Conservation (phyloP, 495 filamentous ascomycete species). For the Bathelium albidoporum region DNA sequence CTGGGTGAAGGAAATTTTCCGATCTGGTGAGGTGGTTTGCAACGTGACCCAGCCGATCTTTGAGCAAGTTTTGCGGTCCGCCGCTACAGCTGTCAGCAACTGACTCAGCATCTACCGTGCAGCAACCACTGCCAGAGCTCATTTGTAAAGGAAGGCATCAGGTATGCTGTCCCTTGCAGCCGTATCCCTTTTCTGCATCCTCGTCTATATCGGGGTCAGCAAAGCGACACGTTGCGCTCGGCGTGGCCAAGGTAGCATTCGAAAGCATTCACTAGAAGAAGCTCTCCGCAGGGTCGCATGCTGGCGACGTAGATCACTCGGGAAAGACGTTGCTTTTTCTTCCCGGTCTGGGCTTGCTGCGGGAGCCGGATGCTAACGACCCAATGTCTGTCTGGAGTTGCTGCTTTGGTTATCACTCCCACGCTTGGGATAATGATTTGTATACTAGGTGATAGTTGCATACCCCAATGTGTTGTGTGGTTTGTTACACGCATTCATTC, state of each 20-base stretch:
- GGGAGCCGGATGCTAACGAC: not conserved
- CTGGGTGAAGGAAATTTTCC: not conserved
- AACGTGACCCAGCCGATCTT: not conserved
- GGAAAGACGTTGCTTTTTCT: not conserved
- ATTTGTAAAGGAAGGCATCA: not conserved
- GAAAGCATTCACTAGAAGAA: too few species aligned
- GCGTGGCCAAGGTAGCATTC: too few species aligned
- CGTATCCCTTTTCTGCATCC: not conserved
- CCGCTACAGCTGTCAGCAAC: not conserved
- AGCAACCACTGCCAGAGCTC: not conserved
- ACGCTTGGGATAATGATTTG: not conserved
- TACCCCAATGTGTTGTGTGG: too few species aligned
- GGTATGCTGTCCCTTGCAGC: not conserved
- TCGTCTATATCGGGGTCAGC: not conserved
- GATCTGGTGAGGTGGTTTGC: not conserved
- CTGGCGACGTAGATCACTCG: not conserved
- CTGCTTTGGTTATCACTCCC: not conserved
- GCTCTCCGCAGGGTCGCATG: not conserved
- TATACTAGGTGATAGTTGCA: not conserved
- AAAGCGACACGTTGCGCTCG: too few species aligned
- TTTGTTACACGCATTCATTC: too few species aligned
- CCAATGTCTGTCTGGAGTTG: not conserved
- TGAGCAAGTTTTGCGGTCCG: not conserved
- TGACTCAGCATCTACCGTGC: not conserved
- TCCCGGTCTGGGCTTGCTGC: not conserved